Evolutionary conservation across 2,329 filamentous ascomycete species (phyloP).

Genomic region (Aureobasidium lini): DNA sequence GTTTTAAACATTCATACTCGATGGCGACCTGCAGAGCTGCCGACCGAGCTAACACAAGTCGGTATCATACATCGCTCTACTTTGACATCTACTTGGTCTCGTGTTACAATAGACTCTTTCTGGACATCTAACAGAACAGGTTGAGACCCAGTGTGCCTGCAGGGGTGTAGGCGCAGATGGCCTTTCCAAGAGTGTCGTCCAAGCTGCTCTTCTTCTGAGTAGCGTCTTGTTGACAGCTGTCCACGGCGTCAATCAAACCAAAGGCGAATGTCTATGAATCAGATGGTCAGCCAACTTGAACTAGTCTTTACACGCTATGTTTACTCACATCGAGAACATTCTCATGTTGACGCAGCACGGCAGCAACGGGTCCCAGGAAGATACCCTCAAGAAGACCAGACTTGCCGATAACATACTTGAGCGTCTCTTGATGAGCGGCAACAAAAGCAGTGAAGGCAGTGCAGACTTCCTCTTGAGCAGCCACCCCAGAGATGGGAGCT

Average conservation of each 20-base stretch:
- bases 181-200: slow-evolving; percentile 7
- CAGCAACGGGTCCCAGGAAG: slow-evolving; percentile 24
- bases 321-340: not conserved
- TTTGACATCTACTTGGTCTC: too few relatives aligned
- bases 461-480: slow-evolving; percentile 20
- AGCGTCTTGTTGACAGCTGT: not conserved
- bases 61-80: too few relatives aligned
- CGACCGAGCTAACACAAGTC: too few relatives aligned
- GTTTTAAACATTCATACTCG: too few relatives aligned
- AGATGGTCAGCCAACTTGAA: too few relatives aligned
- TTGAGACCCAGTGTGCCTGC: slow-evolving; percentile 9
- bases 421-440: slow-evolving; percentile 24
- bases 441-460: slow-evolving; percentile 19
- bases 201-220: slow-evolving; percentile 1
- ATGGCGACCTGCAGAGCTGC: too few relatives aligned
- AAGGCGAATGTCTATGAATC: not conserved
- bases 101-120: too few relatives aligned
- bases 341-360: slow-evolving; percentile 19
- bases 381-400: slow-evolving; percentile 23
- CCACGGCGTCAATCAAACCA: slow-evolving; percentile 1
- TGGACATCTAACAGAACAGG: slow-evolving; percentile 10
- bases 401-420: slow-evolving; percentile 32
- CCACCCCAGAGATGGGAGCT: slow-evolving; percentile 16
- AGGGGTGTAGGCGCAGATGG: slow-evolving; percentile 12
- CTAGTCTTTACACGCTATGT: too few relatives aligned